A percentile compares a stretch with the other conserved stretches of the same genome.
Evolutionary conservation across 2,329 filamentous ascomycete genomes (phyloP).

Genomic region (Lasiodiplodia gonubiensis): DNA sequence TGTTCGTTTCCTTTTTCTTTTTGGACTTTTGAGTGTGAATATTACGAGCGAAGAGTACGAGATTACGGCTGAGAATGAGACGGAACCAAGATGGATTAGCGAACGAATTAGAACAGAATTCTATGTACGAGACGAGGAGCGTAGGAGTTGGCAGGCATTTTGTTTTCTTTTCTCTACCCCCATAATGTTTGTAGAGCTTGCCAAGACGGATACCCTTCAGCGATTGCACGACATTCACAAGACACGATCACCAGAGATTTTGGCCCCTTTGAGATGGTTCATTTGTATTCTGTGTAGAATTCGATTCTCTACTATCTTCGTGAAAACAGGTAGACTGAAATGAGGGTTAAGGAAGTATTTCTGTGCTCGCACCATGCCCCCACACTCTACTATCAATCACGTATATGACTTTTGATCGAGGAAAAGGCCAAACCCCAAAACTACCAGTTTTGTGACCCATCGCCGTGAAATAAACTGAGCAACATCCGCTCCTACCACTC

Average conservation of each 20-base stretch:
- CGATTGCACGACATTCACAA: conserved; percentile 10
- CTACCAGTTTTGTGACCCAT: not conserved
- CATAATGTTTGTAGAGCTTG: not conserved
- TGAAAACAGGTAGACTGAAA: not conserved
- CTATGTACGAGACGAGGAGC: not conserved
- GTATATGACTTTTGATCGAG: conserved; percentile 15
- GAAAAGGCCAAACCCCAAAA: not conserved
- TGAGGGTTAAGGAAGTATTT: not conserved
- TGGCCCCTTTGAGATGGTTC: not conserved
- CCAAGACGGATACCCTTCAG: conserved; percentile 11
- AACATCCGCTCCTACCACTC: not conserved
- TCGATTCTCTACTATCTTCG: not conserved
- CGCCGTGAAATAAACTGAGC: conserved; percentile 1
- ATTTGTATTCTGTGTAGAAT: not conserved
- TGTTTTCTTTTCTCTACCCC: not conserved
- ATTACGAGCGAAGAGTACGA: not conserved
- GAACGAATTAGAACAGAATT: not conserved
- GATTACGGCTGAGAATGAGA: not conserved
- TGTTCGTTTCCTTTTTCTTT: not conserved
- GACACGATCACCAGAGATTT: conserved; percentile 1
- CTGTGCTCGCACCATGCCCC: not conserved
- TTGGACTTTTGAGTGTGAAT: not conserved
- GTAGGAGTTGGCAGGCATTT: not conserved
- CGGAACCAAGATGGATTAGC: no score
- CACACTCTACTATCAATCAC: not conserved